Evolutionary conservation across 2,329 filamentous ascomycete genomes (phyloP), one percentile per base, ranked within the genome.

Genomic region (Aspergillus hortae): DNA sequence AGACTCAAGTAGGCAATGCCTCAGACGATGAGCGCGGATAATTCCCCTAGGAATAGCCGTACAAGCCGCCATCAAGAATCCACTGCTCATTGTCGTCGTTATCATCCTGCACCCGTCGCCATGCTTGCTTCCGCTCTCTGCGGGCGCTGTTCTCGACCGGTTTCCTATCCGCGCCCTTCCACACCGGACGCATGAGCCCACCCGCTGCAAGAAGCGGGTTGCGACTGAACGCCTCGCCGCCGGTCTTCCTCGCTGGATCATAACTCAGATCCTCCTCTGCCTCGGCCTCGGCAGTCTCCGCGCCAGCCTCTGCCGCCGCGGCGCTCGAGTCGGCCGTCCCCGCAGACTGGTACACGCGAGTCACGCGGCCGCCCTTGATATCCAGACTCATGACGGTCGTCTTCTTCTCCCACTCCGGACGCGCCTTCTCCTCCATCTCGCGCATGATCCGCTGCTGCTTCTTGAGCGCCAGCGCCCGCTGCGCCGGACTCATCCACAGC

Each of bases 351-450:
- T 55, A 74, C 51, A 54, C 70, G 54, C 82, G 83, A 4, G 94
- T 85, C 2, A 95, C 84, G 61, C 87, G 91, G 15, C 87, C 86
- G 0, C 86, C 87, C 7, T 86, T 85, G 0, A 96, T 74, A 67
- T 96, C 90, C 55, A 96, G 88, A 64, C 88, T 92, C 59, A 95
- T 82, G 1, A 96, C 87, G 54, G 94, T 86, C 61, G 82, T 84
- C 53, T 89, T 81, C 79, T 92, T 95, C 75, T 96, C 92, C 70
- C 91, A 96, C 56, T 95, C 92, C 0, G 91, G 90, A 47, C 82
- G 78, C 4, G 88, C 86, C 60, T 88, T 88, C 85, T 91, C 95
- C 63, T 95, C 89, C 78, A 94, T 86, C 71, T 95, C 90, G 4
- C 90, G 78, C 60, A 95, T 72, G 3, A 92, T 76, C 67, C 88